Evolutionary conservation across 1,139 yeast species (phyloP).

Genomic region (Yamadazyma pseudoaaseri): DNA sequence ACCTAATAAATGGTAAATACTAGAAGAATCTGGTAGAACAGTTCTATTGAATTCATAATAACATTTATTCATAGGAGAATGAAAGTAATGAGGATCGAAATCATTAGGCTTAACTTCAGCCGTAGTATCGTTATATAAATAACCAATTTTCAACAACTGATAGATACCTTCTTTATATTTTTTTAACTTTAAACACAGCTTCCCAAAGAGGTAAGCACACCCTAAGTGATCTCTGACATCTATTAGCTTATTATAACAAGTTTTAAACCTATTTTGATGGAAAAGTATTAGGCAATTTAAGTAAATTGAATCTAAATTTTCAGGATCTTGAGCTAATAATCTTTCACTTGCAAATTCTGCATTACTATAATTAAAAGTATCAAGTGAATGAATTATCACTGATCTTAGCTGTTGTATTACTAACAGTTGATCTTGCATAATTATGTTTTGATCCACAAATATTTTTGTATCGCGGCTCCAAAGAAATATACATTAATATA

Average conservation of each 20-base stretch:
- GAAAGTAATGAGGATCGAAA: conserved; percentile 17
- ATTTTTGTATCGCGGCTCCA: conserved; percentile 2
- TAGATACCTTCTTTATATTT: conserved; percentile 63
- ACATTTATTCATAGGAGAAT: conserved; percentile 24
- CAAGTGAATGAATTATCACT: conserved; percentile 65
- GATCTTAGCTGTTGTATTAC: conserved; percentile 50
- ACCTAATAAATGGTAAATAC: conserved; percentile 67
- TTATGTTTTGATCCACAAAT: conserved; percentile 3
- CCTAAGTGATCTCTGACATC: conserved; percentile 53
- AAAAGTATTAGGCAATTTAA: conserved; percentile 63
- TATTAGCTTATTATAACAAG: conserved; percentile 55
- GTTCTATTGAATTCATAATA: conserved; percentile 35
- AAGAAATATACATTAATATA: neutral
- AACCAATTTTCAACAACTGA: conserved; percentile 41
- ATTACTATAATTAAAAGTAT: conserved; percentile 63
- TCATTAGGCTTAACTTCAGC: conserved; percentile 3
- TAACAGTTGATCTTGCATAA: conserved; percentile 19
- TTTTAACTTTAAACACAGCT: conserved; percentile 58
- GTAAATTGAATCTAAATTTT: conserved; percentile 55
- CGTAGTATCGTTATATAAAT: conserved; percentile 35
- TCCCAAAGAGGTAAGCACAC: conserved; percentile 69
- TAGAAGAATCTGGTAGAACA: conserved; percentile 61
- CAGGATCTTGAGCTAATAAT: conserved; percentile 54
- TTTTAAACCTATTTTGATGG: conserved; percentile 54
- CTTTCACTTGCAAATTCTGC: conserved; percentile 85